phyloP scores from a whole-genome alignment of 106 monocot genomes.

The Gastrodia elata region DNA sequence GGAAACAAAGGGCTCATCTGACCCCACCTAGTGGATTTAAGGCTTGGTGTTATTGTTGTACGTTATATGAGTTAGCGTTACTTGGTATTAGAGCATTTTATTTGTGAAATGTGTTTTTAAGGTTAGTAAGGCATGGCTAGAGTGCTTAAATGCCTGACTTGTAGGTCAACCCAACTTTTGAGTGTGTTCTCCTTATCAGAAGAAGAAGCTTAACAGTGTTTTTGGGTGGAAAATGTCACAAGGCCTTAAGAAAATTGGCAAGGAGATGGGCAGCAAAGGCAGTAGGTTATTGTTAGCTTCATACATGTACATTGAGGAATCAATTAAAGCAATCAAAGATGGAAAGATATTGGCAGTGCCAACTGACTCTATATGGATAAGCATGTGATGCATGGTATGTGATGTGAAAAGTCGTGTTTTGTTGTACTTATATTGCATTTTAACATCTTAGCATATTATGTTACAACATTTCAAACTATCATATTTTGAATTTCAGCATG shows the following conservation, averaged over 20 bases:
- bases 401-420: neutral
- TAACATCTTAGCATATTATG: neutral
- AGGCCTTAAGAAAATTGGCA: constrained; percentile 7
- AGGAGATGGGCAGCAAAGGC: constrained; percentile 7
- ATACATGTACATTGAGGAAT: constrained; percentile 31
- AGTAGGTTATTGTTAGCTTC: constrained; percentile 39
- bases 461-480: neutral
- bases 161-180: neutral
- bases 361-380: constrained; percentile 84
- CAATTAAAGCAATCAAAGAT: constrained; percentile 51
- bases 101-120: neutral
- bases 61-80: neutral
- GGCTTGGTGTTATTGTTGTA: too few species aligned
- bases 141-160: neutral
- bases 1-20: too few species aligned
- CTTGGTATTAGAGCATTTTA: neutral
- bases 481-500: neutral
- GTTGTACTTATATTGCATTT: neutral
- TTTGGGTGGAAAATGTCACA: constrained; percentile 13
- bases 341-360: constrained; percentile 81
- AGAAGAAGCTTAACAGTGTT: constrained; percentile 4
- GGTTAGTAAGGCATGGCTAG: neutral
- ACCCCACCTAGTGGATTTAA: too few species aligned
- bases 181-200: constrained; percentile 3
- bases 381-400: constrained; percentile 96